Evolutionary conservation across 2,329 filamentous ascomycete genomes (phyloP), one percentile per base, ranked within the genome.

Genomic region (Cordyceps javanica): DNA sequence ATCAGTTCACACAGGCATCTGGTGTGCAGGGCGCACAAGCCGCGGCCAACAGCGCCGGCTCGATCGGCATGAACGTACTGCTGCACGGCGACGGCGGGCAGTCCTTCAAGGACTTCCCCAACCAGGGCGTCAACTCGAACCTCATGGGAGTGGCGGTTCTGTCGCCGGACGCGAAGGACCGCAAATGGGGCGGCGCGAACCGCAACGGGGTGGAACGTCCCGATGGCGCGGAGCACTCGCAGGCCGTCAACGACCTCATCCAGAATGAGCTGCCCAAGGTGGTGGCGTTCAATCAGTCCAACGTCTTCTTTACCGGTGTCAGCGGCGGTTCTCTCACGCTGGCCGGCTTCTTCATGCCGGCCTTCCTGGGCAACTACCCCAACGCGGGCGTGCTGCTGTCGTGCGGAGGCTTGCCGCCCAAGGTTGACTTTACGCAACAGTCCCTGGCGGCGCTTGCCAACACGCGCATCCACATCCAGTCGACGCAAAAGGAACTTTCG

Each of bases 71-170:
- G 7, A 84, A 84, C 62, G 77, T 85, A 14, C 75, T 85, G 36
- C 74, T 85, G 3, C 82, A 85, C 65, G 81, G 81, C 51, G 82
- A 85, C 64, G 81, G 82, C 42, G 82, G 82, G 7, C 77, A 82
- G 63, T 81, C 78, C 13, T 82, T 82, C 73, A 80, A 81, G 67
- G 78, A 80, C 65, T 80, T 82, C 69, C 79, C 79, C 36, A 82
- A 82, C 67, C 77, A 82, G 62, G 75, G 73, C 19, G 76, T 82
- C 11, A 76, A 78, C 56, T 66, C 69, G 52, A 76, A 76, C 61
- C 74, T 80, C 32, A 78, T 80, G 66, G 80, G 80, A 60, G 77
- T 81, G 10, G 78, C 72, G 9, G 68, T 82, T 2, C 75, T 84
- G 13, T 79, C 82, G 0, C 82, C 82, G 6, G 74, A 82, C 65